Base-by-base conservation (phyloP, 1,284 basidiomycete genomes). In the Apiotrichum domesticum region DNA sequence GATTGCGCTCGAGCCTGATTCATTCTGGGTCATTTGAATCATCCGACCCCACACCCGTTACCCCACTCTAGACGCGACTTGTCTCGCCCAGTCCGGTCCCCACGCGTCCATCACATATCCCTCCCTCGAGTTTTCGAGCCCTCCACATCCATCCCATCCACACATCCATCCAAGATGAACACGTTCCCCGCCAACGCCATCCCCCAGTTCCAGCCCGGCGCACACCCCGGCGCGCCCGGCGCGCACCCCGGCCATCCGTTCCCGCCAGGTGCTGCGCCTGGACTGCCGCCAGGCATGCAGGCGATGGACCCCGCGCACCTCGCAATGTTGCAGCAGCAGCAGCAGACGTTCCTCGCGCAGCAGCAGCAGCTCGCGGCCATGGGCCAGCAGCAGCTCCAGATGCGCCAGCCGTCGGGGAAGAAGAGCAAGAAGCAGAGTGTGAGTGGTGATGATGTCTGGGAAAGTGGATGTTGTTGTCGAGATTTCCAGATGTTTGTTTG, bases 291-390 rank as follows among this genome's bases (percentile, higher is more conserved):
- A 10, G 47, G 34, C 8, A 50, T 53, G 5, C 44, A 48, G 40
- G 53, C 49, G 32, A 54, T 58, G 49, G 49, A 56, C 13, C 41
- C 40, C 15, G 45, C 34, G 48, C 37, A 63, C 35, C 56, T 63
- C 44, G 58, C 60, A 21, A 52, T 61, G 52, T 37, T 63, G 35
- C 58, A 59, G 42, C 59, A 61, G 53, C 63, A 64, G 40, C 51
- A 58, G 21, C 64, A 62, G 43, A 11, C 35, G 21, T 55, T 45
- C 35, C 46, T 52, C 3, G 46, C 46, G 15, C 62, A 64, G 58
- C 61, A 65, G 41, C 56, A 58, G 52, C 61, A 63, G 46, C 58
- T 57, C 13, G 55, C 57, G 5, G 55, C 55, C 8, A 47, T 50
- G 35, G 35, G 50, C 1, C 50, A 51, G 15, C 56, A 37, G 47